These are phyloP conservation scores for Paralagenidium karlingii DNA, from an alignment of 352 stramenopile species.

Conservation along the genomic window DNA sequence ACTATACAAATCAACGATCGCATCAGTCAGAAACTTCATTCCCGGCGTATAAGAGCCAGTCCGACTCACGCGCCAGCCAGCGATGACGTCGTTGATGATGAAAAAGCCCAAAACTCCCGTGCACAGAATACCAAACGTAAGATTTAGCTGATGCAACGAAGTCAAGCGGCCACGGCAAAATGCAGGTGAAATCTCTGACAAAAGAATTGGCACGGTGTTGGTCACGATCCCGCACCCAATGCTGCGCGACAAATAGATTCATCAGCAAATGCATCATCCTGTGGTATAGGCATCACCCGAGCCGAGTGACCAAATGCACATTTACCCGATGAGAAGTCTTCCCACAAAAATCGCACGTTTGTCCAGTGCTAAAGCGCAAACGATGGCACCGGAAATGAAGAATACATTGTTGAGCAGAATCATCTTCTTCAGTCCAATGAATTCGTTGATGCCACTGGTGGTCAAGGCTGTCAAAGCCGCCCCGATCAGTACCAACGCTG, in stretches of 20 bases:
- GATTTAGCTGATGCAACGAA: constrained; percentile 74
- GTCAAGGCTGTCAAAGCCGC: constrained; percentile 47
- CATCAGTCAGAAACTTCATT: background rate
- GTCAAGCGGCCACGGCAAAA: constrained; percentile 61
- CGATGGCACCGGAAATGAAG: constrained; percentile 35
- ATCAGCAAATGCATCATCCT: no score
- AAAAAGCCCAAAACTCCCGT: constrained; percentile 65
- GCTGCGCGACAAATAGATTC: constrained; percentile 2
- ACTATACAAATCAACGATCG: constrained; percentile 11
- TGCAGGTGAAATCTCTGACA: constrained; percentile 70
- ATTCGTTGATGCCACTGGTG: constrained; percentile 34
- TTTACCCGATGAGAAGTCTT: constrained; percentile 39
- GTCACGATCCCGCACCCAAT: constrained; percentile 64
- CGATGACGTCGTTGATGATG: constrained; percentile 61
- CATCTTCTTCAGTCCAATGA: constrained; percentile 44
- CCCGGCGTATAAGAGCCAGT: background rate
- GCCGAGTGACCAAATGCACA: no score
- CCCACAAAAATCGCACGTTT: constrained; percentile 50
- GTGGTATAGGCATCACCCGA: background rate
- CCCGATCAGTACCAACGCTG: constrained; percentile 59
- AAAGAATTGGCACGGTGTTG: constrained; percentile 70
- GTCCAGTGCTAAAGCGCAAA: constrained; percentile 42
- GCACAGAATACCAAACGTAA: constrained; percentile 81
- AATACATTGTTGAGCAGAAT: constrained; percentile 65
- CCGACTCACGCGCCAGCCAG: constrained; percentile 57